Evolutionary conservation across 352 stramenopile genomes (phyloP), one percentile per base, ranked within the genome.

Genomic region (Phytopythium kandeliae): DNA sequence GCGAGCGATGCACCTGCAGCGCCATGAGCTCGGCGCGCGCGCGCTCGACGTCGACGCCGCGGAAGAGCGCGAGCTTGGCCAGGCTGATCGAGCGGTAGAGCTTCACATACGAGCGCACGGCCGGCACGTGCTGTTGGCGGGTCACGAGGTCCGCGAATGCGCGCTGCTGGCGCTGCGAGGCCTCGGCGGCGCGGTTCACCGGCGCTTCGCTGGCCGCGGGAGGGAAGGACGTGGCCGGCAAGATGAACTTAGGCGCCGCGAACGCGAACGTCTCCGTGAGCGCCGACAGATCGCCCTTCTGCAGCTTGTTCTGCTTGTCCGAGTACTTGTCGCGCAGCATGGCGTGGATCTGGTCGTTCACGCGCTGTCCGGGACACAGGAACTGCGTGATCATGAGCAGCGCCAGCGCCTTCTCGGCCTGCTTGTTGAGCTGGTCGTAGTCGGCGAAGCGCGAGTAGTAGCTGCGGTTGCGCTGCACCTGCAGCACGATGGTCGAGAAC

Each of bases 31-130:
- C 82, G 11, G 73, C 70, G 38, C 80, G 80, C 31, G 83, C 74
- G 13, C 67, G 58, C 55, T 89, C 82, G 1, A 78, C 58, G 37
- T 89, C 80, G 47, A 95, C 70, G 47, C 79, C 84, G 31, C 81
- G 81, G 74, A 98, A 98, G 36, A 74, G 71, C 19, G 89, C 89
- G 24, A 99, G 78, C 74, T 99, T 99, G 35, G 80, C 82, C 33
- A 98, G 66, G 36, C 85, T 78, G 65, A 99, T 97, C 42, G 92
- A 97, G 8, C 92, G 97, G 75, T 99, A 99, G 8, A 99, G 74
- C 62, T 97, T 97, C 62, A 99, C 81, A 77, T 97, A 98, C 45
- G 89, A 97, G 50, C 93, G 74, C 44, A 98, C 78, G 58, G 92
- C 93, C 40, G 87, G 76, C 48, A 98, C 80, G 48, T 85, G 81